phyloP scores from a whole-genome alignment of 352 stramenopile species.

The Pythium utonaiense region DNA sequence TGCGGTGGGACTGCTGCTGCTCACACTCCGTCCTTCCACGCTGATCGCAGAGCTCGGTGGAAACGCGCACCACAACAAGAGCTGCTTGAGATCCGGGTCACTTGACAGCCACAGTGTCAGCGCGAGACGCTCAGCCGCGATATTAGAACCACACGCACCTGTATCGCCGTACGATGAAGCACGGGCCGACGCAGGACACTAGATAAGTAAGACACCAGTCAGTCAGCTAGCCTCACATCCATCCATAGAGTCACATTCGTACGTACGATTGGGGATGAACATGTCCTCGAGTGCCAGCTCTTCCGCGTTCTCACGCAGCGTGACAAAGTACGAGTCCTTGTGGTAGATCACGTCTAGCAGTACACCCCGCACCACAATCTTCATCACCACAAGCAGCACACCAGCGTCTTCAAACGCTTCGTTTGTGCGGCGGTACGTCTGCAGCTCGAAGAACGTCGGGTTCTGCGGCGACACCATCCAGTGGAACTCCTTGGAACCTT shows the following conservation, averaged over 20 bases:
- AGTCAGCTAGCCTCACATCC: not conserved
- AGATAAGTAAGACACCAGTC: not conserved
- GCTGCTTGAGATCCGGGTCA: slow-evolving; percentile 56
- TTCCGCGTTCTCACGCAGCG: slow-evolving; percentile 45
- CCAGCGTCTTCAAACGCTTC: slow-evolving; percentile 30
- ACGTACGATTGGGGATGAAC: slow-evolving; percentile 52
- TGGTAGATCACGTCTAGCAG: slow-evolving; percentile 60
- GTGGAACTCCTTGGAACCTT: slow-evolving; percentile 39
- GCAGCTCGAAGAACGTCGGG: slow-evolving; percentile 63
- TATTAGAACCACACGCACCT: no score
- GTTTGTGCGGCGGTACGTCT: slow-evolving; percentile 48
- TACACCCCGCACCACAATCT: slow-evolving; percentile 59
- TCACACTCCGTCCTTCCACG: slow-evolving; percentile 4
- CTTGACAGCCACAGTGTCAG: no score
- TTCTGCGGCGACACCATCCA: slow-evolving; percentile 46
- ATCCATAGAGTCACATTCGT: no score
- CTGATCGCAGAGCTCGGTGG: slow-evolving; percentile 9
- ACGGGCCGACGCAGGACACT: slow-evolving; percentile 52
- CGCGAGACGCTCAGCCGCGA: no score
- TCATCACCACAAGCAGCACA: slow-evolving; percentile 60
- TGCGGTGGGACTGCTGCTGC: not conserved
- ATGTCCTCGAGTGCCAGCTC: slow-evolving; percentile 60
- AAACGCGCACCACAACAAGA: slow-evolving; percentile 59
- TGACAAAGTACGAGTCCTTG: slow-evolving; percentile 59
- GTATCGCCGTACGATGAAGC: slow-evolving; percentile 51